These are phyloP conservation scores for Guadua angustifolia DNA, from an alignment of 176 grass and related monocot genomes.

Conservation along the genomic window DNA sequence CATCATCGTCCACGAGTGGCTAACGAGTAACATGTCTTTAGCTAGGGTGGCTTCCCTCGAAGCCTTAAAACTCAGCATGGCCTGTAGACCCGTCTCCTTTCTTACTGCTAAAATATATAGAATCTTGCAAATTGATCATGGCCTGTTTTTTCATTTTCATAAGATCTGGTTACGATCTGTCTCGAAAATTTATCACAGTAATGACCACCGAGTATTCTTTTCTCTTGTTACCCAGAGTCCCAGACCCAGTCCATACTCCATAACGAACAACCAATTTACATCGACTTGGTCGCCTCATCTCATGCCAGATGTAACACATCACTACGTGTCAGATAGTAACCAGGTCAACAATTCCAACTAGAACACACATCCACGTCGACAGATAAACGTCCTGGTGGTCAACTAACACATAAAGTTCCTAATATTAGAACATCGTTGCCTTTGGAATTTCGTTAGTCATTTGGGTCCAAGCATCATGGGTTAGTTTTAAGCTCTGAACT, in stretches of 20 bases:
- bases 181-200: neutral
- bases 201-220: neutral
- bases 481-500: neutral
- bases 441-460: neutral
- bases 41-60: too few species aligned
- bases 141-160: neutral
- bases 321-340: neutral
- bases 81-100: too few species aligned
- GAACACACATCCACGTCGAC: neutral
- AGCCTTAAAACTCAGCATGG: too few species aligned
- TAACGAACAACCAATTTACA: neutral
- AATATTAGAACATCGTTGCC: neutral
- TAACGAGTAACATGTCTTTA: too few species aligned
- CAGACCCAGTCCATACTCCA: neutral
- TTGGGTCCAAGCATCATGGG: neutral
- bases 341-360: constrained; percentile 20
- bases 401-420: neutral
- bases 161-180: neutral
- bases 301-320: neutral
- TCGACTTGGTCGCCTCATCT: constrained; percentile 12
- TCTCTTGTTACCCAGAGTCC: neutral
- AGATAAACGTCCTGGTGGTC: neutral
- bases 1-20: too few species aligned
- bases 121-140: constrained; percentile 8
- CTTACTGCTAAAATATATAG: too few species aligned